These are phyloP conservation scores for Quercus parvula DNA, from an alignment of 306 rosid species.

Conservation along the genomic window DNA sequence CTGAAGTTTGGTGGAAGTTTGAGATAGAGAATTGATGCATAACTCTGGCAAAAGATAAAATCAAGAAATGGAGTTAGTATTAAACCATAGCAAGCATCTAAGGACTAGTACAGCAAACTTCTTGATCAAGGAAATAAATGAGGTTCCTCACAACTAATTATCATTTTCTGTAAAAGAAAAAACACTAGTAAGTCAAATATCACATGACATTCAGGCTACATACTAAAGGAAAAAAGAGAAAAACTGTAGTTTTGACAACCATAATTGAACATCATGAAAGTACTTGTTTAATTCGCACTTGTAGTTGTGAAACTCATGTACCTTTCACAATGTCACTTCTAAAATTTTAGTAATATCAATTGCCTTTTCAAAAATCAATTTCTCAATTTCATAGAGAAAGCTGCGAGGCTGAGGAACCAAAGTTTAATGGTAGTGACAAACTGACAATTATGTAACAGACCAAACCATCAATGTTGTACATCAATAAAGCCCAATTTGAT, in stretches of 20 bases:
- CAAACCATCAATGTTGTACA: no score
- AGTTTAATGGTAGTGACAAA: not conserved
- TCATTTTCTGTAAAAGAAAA: no score
- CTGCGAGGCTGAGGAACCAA: not conserved
- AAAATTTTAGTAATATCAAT: not conserved
- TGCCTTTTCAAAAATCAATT: not conserved
- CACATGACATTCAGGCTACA: not conserved
- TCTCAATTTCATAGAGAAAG: not conserved
- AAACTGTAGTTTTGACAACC: not conserved
- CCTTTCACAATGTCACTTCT: not conserved
- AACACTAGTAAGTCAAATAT: no score
- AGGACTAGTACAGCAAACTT: not conserved
- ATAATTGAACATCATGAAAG: not conserved
- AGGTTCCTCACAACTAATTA: not conserved
- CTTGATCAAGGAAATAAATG: not conserved
- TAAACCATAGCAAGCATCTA: no score
- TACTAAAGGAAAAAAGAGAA: not conserved
- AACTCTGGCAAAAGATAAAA: constrained; percentile 3
- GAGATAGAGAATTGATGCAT: constrained; percentile 15
- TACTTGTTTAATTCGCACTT: not conserved
- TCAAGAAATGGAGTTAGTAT: not conserved
- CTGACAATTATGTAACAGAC: no score
- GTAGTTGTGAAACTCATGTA: not conserved
- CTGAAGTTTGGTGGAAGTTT: not conserved
- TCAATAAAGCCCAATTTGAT: no score